Percentiles rank a stretch among this genome's conserved stretches.
Conservation (phyloP, 2,329 filamentous ascomycete species). For the Tolypocladium nubicola region DNA sequence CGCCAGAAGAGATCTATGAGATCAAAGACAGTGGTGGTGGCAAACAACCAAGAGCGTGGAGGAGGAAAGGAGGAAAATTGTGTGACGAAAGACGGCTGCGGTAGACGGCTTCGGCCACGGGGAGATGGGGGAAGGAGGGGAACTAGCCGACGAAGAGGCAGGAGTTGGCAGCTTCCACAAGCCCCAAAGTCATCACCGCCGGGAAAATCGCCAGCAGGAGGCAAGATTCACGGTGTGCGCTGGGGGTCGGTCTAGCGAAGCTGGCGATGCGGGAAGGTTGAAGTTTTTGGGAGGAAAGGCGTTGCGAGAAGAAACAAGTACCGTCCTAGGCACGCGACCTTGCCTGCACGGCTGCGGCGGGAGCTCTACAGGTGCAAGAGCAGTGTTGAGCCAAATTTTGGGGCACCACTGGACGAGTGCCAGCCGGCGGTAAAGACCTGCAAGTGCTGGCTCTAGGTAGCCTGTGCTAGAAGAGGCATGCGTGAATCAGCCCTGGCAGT, state of each 20-base stretch:
- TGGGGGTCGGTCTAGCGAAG: slow-evolving; percentile 5
- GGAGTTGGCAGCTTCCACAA: slow-evolving; percentile 16
- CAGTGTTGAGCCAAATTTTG: not conserved
- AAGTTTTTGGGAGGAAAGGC: not conserved
- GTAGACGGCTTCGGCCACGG: not conserved
- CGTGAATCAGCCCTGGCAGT: not conserved
- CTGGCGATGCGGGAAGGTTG: slow-evolving; percentile 1
- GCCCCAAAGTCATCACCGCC: slow-evolving; percentile 3
- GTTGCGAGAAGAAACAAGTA: not conserved
- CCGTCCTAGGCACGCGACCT: not conserved
- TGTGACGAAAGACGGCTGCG: slow-evolving; percentile 4
- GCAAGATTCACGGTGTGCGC: slow-evolving; percentile 13
- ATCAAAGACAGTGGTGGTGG: slow-evolving; percentile 16
- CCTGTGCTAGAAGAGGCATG: not conserved
- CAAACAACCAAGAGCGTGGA: slow-evolving; percentile 6
- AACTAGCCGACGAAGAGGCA: slow-evolving; percentile 7
- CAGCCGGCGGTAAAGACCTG: not conserved
- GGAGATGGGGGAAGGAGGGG: slow-evolving; percentile 1
- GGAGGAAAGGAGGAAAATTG: slow-evolving; percentile 2
- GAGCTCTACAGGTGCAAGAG: not conserved
- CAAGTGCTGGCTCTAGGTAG: not conserved
- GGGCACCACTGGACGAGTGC: not conserved
- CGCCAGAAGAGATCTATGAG: slow-evolving; percentile 15
- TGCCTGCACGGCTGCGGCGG: not conserved
- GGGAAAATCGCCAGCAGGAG: slow-evolving; percentile 11